phyloP scores from a whole-genome alignment of 2,329 filamentous ascomycete genomes.

The Colletotrichum lini region DNA sequence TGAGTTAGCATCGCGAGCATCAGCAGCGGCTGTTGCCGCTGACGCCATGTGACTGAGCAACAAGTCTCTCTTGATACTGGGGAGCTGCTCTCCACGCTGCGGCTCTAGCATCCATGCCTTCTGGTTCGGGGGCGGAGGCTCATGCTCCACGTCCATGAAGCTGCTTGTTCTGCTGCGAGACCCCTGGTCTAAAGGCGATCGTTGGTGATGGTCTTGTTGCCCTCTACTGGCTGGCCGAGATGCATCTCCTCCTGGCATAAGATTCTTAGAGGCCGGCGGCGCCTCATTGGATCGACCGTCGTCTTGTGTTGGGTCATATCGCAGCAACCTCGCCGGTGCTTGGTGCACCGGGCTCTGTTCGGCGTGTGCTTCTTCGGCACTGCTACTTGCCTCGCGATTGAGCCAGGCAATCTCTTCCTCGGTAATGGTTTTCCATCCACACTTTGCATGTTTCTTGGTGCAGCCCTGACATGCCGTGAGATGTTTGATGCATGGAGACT shows the following conservation, averaged over 20 bases:
- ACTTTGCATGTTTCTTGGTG: conserved; percentile 92
- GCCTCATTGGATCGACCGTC: conserved; percentile 32
- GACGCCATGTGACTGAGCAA: conserved; percentile 56
- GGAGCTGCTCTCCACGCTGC: conserved; percentile 37
- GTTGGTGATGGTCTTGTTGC: conserved; percentile 33
- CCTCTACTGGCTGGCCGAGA: conserved; percentile 40
- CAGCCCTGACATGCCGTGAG: conserved; percentile 89
- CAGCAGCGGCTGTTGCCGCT: conserved; percentile 50
- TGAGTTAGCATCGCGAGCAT: conserved; percentile 41
- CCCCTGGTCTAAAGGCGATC: conserved; percentile 31
- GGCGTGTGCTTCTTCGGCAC: conserved; percentile 49
- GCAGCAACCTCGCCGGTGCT: conserved; percentile 42
- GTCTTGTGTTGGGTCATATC: conserved; percentile 40
- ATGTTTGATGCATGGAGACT: conserved; percentile 88
- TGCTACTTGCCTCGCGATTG: conserved; percentile 49
- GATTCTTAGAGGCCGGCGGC: conserved; percentile 19
- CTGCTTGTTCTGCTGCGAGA: conserved; percentile 39
- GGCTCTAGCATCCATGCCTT: conserved; percentile 39
- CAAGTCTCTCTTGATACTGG: conserved; percentile 44
- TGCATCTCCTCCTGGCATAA: conserved; percentile 32
- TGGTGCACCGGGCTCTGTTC: conserved; percentile 45
- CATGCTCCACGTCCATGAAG: conserved; percentile 41
- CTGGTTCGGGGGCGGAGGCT: conserved; percentile 19
- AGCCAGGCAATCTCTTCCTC: conserved; percentile 72
- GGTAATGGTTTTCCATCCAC: conserved; percentile 86